These are phyloP conservation scores for Wallacemonas collosoma DNA, from an alignment of 208 protist genomes.

Conservation along the genomic window DNA sequence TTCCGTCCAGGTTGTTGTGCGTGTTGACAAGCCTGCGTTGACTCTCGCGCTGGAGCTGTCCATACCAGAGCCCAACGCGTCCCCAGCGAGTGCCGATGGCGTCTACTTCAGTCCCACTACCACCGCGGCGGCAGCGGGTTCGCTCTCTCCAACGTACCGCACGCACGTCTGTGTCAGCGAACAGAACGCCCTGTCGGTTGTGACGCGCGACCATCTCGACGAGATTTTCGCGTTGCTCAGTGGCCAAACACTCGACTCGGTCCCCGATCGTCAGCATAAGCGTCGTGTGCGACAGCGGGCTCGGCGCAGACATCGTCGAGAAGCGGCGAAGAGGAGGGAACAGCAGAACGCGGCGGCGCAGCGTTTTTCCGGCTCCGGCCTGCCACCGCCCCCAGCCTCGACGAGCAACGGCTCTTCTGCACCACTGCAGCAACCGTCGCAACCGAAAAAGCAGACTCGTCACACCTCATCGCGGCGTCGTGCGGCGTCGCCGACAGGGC, in stretches of 20 bases:
- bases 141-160: neutral
- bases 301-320: neutral
- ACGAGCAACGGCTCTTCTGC: too few species aligned
- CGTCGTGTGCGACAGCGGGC: neutral
- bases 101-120: neutral
- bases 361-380: too few species aligned
- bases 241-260: slow-evolving; percentile 22
- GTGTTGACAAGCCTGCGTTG: slow-evolving; percentile 20
- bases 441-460: neutral
- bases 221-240: slow-evolving; percentile 20
- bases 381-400: too few species aligned
- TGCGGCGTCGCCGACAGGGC: neutral
- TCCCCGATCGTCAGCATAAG: neutral
- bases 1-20: neutral
- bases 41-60: slow-evolving; percentile 16
- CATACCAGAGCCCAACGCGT: neutral
- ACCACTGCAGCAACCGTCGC: neutral
- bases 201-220: slow-evolving; percentile 8
- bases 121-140: neutral
- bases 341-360: too few species aligned
- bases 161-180: neutral
- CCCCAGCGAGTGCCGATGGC: neutral
- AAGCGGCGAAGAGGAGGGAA: neutral
- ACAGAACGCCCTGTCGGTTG: slow-evolving; percentile 2
- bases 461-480: neutral